phyloP scores from a whole-genome alignment of 495 filamentous ascomycete genomes.

The Achaetomiella virescens region DNA sequence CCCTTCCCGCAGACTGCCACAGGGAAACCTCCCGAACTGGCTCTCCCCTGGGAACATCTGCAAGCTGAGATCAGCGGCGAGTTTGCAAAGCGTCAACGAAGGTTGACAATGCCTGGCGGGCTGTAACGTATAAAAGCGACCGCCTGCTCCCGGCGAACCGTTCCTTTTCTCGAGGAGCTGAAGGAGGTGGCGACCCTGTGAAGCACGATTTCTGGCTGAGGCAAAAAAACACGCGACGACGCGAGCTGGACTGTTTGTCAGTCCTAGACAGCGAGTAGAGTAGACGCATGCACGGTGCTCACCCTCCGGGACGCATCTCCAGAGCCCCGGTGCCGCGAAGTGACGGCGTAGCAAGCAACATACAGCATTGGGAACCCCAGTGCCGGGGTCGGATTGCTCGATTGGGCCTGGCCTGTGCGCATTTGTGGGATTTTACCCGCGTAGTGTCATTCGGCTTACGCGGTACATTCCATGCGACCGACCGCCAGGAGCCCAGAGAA shows the following conservation, averaged over 20 bases:
- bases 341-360: slow-evolving; percentile 10
- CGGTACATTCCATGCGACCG: background rate
- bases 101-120: background rate
- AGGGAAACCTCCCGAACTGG: too few species aligned
- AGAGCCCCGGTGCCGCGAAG: slow-evolving; percentile 2
- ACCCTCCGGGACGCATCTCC: slow-evolving; percentile 7
- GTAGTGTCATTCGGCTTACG: background rate
- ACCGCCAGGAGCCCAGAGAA: background rate
- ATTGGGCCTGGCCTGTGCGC: slow-evolving; percentile 4
- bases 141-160: background rate
- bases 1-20: too few species aligned
- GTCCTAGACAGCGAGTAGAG: background rate
- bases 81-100: too few species aligned
- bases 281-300: background rate
- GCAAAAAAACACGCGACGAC: background rate
- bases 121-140: background rate
- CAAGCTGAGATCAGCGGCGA: too few species aligned
- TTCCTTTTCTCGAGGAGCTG: background rate
- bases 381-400: slow-evolving; percentile 5
- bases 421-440: background rate
- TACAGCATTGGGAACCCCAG: slow-evolving; percentile 15
- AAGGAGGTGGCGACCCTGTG: background rate
- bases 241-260: background rate
- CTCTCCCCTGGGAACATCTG: too few species aligned
- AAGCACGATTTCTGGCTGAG: background rate